A percentile compares a stretch with the other conserved stretches of the same genome.
Conservation (phyloP, 2,329 filamentous ascomycete species). For the Ceratocystis colombiana region DNA sequence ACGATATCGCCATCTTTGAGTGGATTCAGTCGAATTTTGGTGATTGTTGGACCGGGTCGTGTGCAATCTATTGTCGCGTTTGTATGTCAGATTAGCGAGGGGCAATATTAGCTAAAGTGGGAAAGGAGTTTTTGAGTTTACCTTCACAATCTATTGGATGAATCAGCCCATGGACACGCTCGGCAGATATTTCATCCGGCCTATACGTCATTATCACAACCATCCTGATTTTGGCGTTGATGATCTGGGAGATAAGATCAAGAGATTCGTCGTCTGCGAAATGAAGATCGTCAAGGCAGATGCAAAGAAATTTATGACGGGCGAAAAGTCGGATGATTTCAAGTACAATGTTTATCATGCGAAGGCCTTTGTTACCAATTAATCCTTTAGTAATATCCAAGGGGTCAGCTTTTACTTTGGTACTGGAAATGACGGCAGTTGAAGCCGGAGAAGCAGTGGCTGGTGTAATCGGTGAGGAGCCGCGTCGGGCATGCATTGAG, state of each 20-base stretch:
- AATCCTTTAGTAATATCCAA: constrained; percentile 49
- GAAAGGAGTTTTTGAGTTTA: constrained; percentile 27
- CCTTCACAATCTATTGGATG: constrained; percentile 46
- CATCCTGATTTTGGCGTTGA: constrained; percentile 67
- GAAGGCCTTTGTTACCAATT: constrained; percentile 53
- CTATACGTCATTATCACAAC: constrained; percentile 69
- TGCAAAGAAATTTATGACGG: constrained; percentile 74
- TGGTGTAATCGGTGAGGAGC: constrained; percentile 41
- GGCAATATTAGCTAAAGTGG: neutral
- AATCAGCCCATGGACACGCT: constrained; percentile 46
- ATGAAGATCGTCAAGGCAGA: constrained; percentile 81
- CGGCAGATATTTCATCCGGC: constrained; percentile 52
- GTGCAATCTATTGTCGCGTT: constrained; percentile 34
- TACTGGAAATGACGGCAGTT: constrained; percentile 33
- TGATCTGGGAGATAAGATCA: constrained; percentile 71
- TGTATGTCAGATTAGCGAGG: neutral
- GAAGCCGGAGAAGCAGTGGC: constrained; percentile 41
- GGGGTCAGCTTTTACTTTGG: constrained; percentile 35
- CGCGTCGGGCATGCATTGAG: constrained; percentile 38
- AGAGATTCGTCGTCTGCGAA: constrained; percentile 82
- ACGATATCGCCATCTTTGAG: constrained; percentile 71
- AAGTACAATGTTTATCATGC: constrained; percentile 77
- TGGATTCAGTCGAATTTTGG: constrained; percentile 60
- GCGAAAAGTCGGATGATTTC: constrained; percentile 77
- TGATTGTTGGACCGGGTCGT: constrained; percentile 46